Conservation (phyloP, 192 early-diverging fungal genomes). For the Chytriomyces confervae region DNA sequence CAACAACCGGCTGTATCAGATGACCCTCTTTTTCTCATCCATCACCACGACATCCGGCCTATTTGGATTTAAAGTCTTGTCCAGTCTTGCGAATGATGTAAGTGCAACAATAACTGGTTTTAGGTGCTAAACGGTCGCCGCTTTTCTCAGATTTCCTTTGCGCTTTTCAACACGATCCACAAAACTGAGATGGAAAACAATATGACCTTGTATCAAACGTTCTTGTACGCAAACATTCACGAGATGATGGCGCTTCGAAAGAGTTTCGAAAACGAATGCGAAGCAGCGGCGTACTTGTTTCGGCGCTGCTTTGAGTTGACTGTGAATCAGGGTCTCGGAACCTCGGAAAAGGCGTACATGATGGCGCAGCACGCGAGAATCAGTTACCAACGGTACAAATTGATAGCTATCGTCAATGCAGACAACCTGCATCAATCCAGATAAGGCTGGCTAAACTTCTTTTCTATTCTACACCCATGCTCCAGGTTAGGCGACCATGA, state of each 20-base stretch:
- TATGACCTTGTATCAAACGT: slow-evolving; percentile 4
- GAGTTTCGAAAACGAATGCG: not conserved
- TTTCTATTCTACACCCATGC: too few species aligned
- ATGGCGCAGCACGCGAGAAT: not conserved
- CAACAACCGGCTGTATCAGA: not conserved
- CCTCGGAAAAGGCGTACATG: not conserved
- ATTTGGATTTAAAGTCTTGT: slow-evolving; percentile 1
- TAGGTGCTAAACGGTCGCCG: too few species aligned
- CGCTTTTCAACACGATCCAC: not conserved
- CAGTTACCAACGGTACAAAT: not conserved
- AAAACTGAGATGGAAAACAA: not conserved
- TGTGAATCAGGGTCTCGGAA: slow-evolving; percentile 5
- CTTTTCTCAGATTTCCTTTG: not conserved
- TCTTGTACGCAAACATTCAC: slow-evolving; percentile 10
- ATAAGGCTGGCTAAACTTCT: too few species aligned
- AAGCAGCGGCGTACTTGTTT: not conserved
- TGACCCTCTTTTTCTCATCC: slow-evolving; percentile 2
- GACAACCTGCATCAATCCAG: too few species aligned
- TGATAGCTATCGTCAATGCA: too few species aligned
- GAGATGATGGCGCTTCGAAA: not conserved
- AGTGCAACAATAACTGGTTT: too few species aligned
- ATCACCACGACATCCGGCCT: not conserved
- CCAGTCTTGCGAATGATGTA: not conserved
- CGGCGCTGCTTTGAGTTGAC: not conserved
- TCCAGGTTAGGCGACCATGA: slow-evolving; percentile 4